Conservation (phyloP, 352 stramenopile genomes). For the Phytophthora pinifolia region DNA sequence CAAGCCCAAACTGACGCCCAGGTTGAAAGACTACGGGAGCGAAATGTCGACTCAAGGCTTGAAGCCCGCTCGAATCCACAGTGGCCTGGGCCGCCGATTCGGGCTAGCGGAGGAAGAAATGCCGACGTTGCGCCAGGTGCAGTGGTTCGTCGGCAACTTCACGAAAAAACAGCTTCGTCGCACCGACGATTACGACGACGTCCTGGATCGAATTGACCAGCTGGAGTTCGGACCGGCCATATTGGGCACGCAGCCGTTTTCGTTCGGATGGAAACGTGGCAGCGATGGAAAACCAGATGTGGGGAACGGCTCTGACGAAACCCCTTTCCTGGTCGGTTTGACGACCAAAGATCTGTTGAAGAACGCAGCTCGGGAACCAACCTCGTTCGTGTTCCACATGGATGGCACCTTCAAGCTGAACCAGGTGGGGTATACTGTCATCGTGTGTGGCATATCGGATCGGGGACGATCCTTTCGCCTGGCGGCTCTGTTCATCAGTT, state of each 20-base stretch:
- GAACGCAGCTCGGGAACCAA: neutral
- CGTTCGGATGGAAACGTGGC: neutral
- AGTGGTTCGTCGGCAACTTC: neutral
- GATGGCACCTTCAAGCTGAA: conserved; percentile 25
- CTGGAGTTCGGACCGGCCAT: neutral
- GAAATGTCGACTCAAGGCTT: neutral
- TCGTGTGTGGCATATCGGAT: conserved; percentile 22
- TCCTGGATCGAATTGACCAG: neutral
- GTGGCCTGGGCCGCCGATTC: neutral
- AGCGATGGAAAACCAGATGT: neutral
- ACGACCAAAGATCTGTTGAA: neutral
- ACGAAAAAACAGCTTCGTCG: neutral
- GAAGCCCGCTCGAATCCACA: neutral
- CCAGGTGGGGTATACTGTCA: conserved; percentile 12
- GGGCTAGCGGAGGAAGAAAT: neutral
- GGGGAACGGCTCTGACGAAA: conserved; percentile 3
- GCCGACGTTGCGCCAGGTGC: neutral
- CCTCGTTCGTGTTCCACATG: conserved; percentile 18
- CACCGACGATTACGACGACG: conserved; percentile 1
- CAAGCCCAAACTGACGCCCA: neutral
- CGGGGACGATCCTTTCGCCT: conserved; percentile 13
- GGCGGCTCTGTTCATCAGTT: conserved; percentile 15
- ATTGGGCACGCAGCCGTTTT: neutral
- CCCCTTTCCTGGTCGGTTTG: conserved; percentile 4
- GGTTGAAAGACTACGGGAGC: neutral